Percentiles rank a stretch among this genome's conserved stretches.
Evolutionary conservation across 2,329 filamentous ascomycete species (phyloP).

Genomic region (Rhinocladiella similis): DNA sequence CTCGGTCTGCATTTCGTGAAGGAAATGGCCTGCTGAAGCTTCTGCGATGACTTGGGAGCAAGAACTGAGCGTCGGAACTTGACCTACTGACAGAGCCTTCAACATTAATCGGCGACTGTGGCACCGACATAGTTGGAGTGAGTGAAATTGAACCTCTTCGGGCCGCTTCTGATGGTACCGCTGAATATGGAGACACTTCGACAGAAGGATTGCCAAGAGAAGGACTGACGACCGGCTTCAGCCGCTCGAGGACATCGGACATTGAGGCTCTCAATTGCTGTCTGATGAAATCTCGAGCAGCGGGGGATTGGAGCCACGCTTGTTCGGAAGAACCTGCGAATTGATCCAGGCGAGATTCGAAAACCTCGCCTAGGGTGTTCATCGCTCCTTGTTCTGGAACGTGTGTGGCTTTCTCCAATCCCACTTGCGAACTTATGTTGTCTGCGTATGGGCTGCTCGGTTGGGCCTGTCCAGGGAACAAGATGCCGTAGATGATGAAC

Average conservation of each 20-base stretch:
- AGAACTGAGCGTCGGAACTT: conserved; percentile 4
- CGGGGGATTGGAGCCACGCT: conserved; percentile 16
- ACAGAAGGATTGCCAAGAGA: conserved; percentile 9
- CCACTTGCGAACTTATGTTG: conserved; percentile 3
- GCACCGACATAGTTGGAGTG: conserved; percentile 17
- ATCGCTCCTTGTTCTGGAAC: conserved; percentile 15
- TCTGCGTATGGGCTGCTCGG: conserved; percentile 28
- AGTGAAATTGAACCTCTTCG: conserved; percentile 16
- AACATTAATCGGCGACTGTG: conserved; percentile 16
- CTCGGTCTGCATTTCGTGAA: neutral
- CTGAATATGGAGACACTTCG: conserved; percentile 14
- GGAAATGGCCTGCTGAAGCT: conserved; percentile 23
- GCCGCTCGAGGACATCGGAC: conserved; percentile 15
- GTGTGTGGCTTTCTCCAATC: conserved; percentile 1
- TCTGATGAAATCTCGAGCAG: conserved; percentile 16
- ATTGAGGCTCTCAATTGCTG: conserved; percentile 20
- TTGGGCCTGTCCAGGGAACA: conserved; percentile 24
- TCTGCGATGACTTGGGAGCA: conserved; percentile 8
- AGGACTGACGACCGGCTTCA: conserved; percentile 10
- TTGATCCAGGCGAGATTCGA: conserved; percentile 24
- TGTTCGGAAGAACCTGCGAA: conserved; percentile 10
- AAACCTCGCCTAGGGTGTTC: conserved; percentile 14
- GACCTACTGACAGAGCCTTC: neutral
- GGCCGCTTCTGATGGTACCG: conserved; percentile 6
- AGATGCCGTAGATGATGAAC: conserved; percentile 26